Conservation (phyloP, 768 basidiomycete species). For the Aureoboletus auriporus region DNA sequence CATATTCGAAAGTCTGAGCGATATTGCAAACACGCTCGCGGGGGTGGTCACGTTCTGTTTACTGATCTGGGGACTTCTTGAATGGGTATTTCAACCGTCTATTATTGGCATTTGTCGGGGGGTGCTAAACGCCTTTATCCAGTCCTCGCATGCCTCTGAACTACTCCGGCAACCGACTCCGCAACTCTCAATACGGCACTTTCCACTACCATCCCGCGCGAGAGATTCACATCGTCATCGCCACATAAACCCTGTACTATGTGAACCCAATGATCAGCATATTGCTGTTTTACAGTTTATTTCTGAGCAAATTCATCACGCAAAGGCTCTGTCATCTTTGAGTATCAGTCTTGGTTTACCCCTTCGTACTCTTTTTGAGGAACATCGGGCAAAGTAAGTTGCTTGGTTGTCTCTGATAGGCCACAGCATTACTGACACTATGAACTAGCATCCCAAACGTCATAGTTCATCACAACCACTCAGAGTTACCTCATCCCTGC, state of each 20-base stretch:
- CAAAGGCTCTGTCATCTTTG: conserved; percentile 22
- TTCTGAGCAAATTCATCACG: conserved; percentile 26
- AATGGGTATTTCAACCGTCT: conserved; percentile 12
- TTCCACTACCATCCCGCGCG: conserved; percentile 10
- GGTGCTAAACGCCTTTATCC: conserved; percentile 6
- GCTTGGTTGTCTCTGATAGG: neutral
- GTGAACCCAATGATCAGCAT: conserved; percentile 15
- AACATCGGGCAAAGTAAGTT: conserved; percentile 19
- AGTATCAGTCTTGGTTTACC: conserved; percentile 17
- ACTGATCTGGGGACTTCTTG: conserved; percentile 20
- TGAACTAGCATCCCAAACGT: conserved; percentile 9
- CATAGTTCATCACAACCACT: neutral
- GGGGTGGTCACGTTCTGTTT: conserved; percentile 17
- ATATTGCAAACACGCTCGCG: conserved; percentile 13
- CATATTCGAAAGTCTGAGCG: conserved; percentile 4
- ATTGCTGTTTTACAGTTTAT: conserved; percentile 22
- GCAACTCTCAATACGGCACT: neutral
- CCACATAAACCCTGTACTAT: conserved; percentile 1
- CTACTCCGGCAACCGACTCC: conserved; percentile 2
- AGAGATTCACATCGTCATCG: conserved; percentile 1
- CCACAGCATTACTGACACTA: neutral
- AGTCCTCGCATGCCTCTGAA: conserved; percentile 14
- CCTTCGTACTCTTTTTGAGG: conserved; percentile 20
- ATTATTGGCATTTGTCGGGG: neutral
- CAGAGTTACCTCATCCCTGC: neutral